These are phyloP conservation scores for Nannochloris sp. DNA, from an alignment of 139 green algal genomes.

Conservation along the genomic window DNA sequence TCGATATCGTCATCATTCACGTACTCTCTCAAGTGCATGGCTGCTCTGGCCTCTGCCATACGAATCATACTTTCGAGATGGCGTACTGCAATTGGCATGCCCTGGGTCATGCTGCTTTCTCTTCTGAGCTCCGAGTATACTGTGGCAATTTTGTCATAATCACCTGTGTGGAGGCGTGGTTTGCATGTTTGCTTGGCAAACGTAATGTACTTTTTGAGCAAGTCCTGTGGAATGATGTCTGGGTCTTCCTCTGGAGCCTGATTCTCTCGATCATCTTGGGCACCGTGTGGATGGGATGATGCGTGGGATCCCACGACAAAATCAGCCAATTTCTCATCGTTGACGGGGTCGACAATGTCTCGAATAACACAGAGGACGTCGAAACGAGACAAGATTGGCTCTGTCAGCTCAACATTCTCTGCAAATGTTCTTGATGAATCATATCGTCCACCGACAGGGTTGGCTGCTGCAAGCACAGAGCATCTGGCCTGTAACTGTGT, in stretches of 20 bases:
- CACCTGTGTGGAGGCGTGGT: conserved; percentile 52
- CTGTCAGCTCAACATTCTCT: conserved; percentile 86
- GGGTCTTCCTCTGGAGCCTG: conserved; percentile 32
- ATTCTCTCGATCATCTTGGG: not conserved
- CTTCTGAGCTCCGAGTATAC: conserved; percentile 72
- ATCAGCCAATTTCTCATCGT: conserved; percentile 78
- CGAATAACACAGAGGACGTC: conserved; percentile 94
- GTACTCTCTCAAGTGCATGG: conserved; percentile 89
- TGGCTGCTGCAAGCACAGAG: conserved; percentile 94
- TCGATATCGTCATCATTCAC: conserved; percentile 81
- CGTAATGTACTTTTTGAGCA: conserved; percentile 96
- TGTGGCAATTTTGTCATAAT: conserved; percentile 69
- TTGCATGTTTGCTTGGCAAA: conserved; percentile 82
- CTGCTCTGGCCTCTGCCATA: conserved; percentile 90
- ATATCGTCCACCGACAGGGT: conserved; percentile 92
- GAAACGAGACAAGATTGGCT: conserved; percentile 97
- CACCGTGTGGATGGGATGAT: conserved; percentile 59
- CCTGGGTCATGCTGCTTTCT: conserved; percentile 66
- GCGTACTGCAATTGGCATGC: conserved; percentile 93
- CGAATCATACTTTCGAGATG: conserved; percentile 97
- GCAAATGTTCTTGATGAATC: conserved; percentile 76
- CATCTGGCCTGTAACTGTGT: conserved; percentile 73
- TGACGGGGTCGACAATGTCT: conserved; percentile 88
- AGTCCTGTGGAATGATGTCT: conserved; percentile 70
- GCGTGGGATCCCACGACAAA: conserved; percentile 90